phyloP scores from a whole-genome alignment of 495 filamentous ascomycete genomes.

The Penicillium dipodomyicola region DNA sequence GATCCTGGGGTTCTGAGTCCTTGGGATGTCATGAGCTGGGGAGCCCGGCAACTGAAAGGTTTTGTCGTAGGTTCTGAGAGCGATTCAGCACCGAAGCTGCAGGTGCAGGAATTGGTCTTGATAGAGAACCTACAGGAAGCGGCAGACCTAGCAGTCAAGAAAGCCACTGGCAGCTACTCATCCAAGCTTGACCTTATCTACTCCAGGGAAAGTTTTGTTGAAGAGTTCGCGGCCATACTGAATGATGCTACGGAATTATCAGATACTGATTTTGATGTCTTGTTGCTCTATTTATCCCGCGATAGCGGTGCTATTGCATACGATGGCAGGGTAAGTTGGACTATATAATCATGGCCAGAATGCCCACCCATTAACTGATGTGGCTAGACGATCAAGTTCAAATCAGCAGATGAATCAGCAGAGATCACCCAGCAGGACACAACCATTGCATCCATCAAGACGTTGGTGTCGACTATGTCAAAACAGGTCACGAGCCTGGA shows the following conservation, averaged over 20 bases:
- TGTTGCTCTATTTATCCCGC: slow-evolving; percentile 69
- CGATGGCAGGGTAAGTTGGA: slow-evolving; percentile 56
- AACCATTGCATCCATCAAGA: slow-evolving; percentile 74
- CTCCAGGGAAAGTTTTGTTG: slow-evolving; percentile 60
- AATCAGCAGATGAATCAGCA: slow-evolving; percentile 42
- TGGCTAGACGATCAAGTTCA: slow-evolving; percentile 74
- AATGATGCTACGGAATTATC: slow-evolving; percentile 54
- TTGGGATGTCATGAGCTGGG: slow-evolving; percentile 71
- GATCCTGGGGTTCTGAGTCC: slow-evolving; percentile 46
- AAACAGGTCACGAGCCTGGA: slow-evolving; percentile 63
- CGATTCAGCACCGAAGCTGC: slow-evolving; percentile 32
- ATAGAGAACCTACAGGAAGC: slow-evolving; percentile 54
- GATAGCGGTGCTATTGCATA: slow-evolving; percentile 63
- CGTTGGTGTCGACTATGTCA: slow-evolving; percentile 59
- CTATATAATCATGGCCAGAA: slow-evolving; percentile 14
- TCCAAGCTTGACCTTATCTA: slow-evolving; percentile 63
- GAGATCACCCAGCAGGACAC: slow-evolving; percentile 71
- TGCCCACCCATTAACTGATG: slow-evolving; percentile 18
- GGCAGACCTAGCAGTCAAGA: slow-evolving; percentile 43
- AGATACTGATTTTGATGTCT: slow-evolving; percentile 62
- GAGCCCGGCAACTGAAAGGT: slow-evolving; percentile 65
- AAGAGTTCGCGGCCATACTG: slow-evolving; percentile 55
- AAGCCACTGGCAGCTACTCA: slow-evolving; percentile 37
- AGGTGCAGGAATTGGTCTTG: slow-evolving; percentile 48
- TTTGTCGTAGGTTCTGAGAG: slow-evolving; percentile 45